Base-by-base conservation (phyloP, 305 asterid species). In the Fraxinus sp. region DNA sequence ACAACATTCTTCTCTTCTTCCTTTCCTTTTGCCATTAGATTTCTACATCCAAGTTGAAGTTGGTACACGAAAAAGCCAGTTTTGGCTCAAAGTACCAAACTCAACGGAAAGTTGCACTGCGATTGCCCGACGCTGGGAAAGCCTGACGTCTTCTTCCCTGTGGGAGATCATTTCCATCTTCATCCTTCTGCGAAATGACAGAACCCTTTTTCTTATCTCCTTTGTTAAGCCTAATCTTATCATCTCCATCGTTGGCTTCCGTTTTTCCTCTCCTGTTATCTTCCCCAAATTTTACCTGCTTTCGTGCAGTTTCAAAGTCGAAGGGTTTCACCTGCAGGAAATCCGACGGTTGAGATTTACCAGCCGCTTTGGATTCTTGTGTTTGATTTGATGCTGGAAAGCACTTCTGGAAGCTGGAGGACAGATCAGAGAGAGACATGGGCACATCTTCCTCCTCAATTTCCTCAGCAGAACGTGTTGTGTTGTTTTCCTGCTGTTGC, bases 71-170 rank as follows among this genome's bases (percentile, higher is more conserved):
- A 55, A 78, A 46, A 18, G 59, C 39, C 76, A 33, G 76, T n/a
- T 71, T 30, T 33, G 76, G 46, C 76, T 71, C 46, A 8, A n/a
- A 9, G 6, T 39, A 41, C 62, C 59, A 77, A 7, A 79, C 32
- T 85, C 84, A 93, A 64, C 94, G 98, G 57, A 92, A 96, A 82
- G 93, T 94, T 26, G 96, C 92, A 79, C 93, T 94, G 70, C 99
- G 97, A 78, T 96, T 96, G 33, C 99, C 99, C 1, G 99, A 90
- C 3, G 97, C 92, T 3, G 98, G 99, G 78, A 96, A 96, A 37
- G 98, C 99, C 88, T 90, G 98, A 7, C 99, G 98, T 71, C 98
- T 87, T 89, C 89, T 88, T 55, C 98, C 99, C 86, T 91, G 97
- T 2, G 88, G 94, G 39, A 85, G 78, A 75, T 89, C 92, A 1